Evolutionary conservation across 257 asterid genomes (phyloP).

Genomic region (Ilex asprella): DNA sequence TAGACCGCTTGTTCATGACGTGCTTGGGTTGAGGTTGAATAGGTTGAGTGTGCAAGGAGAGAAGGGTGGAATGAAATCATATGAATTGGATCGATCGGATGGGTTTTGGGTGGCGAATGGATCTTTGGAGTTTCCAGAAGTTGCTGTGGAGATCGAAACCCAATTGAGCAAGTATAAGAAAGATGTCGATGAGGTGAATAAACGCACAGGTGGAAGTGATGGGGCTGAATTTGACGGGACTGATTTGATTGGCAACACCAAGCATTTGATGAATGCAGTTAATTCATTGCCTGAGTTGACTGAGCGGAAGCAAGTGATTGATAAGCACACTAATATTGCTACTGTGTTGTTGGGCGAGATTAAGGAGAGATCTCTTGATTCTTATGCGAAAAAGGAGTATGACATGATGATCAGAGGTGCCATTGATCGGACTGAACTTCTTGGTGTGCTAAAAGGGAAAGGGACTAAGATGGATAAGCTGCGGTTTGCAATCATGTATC

Average conservation of each 20-base stretch:
- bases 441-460: conserved; percentile 76
- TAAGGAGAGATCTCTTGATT: conserved; percentile 70
- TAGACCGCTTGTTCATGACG: conserved; percentile 90
- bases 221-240: conserved; percentile 89
- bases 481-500: conserved; percentile 69
- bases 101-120: conserved; percentile 89
- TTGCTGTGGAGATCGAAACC: conserved; percentile 80
- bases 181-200: conserved; percentile 88
- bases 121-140: conserved; percentile 76
- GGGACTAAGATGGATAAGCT: conserved; percentile 68
- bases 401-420: conserved; percentile 90
- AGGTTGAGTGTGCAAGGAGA: conserved; percentile 81
- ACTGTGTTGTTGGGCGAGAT: conserved; percentile 66
- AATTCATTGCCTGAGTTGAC: conserved; percentile 93
- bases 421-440: conserved; percentile 75
- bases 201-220: conserved; percentile 69
- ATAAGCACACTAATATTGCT: conserved; percentile 86
- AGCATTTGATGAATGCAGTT: conserved; percentile 91
- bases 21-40: conserved; percentile 87
- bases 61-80: conserved; percentile 81
- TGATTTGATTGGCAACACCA: conserved; percentile 78
- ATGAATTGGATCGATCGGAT: conserved; percentile 66
- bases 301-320: conserved; percentile 74
- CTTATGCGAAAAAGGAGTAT: conserved; percentile 75
- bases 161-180: conserved; percentile 78